Percentiles rank a stretch among this genome's conserved stretches.
Conservation (phyloP, 345 rosid genomes). For the Hibiscus trionum region DNA sequence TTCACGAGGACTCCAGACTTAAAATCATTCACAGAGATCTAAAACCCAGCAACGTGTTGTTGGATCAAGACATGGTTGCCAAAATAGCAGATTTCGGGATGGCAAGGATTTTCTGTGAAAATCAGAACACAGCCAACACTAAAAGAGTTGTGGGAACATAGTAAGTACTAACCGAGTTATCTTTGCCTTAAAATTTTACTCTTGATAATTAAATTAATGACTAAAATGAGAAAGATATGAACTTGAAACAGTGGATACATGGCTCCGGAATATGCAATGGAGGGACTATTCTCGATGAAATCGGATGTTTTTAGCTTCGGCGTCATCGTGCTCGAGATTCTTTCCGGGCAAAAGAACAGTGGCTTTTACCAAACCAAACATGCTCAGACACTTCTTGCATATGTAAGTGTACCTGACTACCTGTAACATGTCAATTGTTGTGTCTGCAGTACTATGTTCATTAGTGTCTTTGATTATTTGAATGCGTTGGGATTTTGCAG, state of each 20-base stretch:
- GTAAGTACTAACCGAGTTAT: constrained; percentile 17
- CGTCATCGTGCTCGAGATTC: constrained; percentile 39
- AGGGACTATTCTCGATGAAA: constrained; percentile 39
- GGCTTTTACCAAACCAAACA: constrained; percentile 16
- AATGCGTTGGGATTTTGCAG: constrained; percentile 10
- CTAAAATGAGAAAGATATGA: background rate
- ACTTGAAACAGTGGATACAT: constrained; percentile 29
- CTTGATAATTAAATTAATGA: background rate
- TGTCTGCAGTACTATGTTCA: background rate
- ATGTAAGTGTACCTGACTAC: constrained; percentile 17
- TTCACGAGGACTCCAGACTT: constrained; percentile 42
- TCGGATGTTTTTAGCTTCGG: constrained; percentile 49
- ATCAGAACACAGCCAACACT: constrained; percentile 23
- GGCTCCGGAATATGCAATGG: constrained; percentile 37
- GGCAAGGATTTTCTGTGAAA: constrained; percentile 24
- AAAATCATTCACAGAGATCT: constrained; percentile 39
- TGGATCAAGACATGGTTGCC: constrained; percentile 26
- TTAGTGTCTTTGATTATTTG: background rate
- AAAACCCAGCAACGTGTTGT: constrained; percentile 27
- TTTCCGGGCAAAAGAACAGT: background rate
- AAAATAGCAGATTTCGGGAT: constrained; percentile 33
- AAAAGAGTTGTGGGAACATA: constrained; percentile 39
- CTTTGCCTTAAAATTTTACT: background rate
- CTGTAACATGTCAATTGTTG: background rate
- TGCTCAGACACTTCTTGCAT: constrained; percentile 22